These are phyloP conservation scores for Amniculicola lignicola DNA, from an alignment of 495 filamentous ascomycete genomes.

Conservation along the genomic window DNA sequence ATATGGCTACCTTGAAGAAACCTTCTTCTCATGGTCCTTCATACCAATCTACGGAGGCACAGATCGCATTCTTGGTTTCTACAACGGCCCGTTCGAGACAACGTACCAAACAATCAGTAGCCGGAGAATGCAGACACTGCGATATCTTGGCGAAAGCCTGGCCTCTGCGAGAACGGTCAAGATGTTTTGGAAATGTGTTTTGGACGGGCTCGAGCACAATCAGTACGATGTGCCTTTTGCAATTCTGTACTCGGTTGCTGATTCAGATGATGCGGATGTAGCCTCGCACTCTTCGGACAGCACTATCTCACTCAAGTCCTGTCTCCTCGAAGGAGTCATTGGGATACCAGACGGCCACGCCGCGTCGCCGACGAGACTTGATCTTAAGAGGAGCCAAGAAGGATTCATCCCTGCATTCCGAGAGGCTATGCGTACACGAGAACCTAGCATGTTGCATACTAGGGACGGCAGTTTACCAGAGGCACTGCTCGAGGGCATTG, in stretches of 20 bases:
- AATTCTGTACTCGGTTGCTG: conserved; percentile 29
- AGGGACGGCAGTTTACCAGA: conserved; percentile 23
- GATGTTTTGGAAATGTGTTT: conserved; percentile 23
- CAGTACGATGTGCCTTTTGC: conserved; percentile 27
- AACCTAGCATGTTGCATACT: conserved; percentile 22
- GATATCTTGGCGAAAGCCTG: conserved; percentile 15
- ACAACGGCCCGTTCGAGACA: conserved; percentile 25
- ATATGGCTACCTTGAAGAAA: conserved; percentile 28
- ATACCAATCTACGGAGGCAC: conserved; percentile 26
- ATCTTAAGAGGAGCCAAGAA: conserved; percentile 28
- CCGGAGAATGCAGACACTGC: conserved; percentile 23
- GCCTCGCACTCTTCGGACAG: conserved; percentile 21
- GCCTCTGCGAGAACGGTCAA: conserved; percentile 23
- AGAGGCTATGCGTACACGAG: conserved; percentile 23
- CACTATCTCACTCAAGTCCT: conserved; percentile 19
- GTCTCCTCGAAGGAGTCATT: conserved; percentile 29
- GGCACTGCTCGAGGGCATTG: conserved; percentile 39
- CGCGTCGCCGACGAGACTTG: conserved; percentile 18
- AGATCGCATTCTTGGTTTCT: conserved; percentile 24
- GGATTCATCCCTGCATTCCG: conserved; percentile 29
- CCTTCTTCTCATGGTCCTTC: conserved; percentile 30
- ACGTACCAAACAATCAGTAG: conserved; percentile 23
- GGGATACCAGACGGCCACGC: conserved; percentile 28
- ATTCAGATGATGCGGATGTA: conserved; percentile 33
- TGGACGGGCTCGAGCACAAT: conserved; percentile 25